Percentiles rank a stretch among this genome's conserved stretches.
Conservation (phyloP, 208 protist genomes). For the Leishmania amazonensis region DNA sequence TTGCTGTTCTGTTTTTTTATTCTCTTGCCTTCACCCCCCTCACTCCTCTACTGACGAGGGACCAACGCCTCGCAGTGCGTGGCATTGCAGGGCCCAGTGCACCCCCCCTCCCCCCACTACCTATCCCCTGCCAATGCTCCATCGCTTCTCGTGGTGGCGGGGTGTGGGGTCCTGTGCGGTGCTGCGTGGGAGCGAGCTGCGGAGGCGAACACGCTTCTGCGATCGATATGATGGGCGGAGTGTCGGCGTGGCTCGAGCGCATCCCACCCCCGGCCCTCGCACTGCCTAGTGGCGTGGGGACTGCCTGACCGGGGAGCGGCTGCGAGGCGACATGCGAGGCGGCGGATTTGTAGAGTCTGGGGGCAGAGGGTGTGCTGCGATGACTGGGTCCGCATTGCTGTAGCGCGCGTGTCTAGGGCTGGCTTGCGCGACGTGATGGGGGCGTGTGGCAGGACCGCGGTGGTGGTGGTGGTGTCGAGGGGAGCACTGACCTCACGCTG, state of each 20-base stretch:
- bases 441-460: neutral
- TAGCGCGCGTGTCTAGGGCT: neutral
- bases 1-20: slow-evolving; percentile 1
- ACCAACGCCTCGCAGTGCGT: neutral
- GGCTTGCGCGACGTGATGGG: neutral
- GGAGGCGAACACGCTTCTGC: neutral
- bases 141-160: neutral
- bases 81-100: neutral
- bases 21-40: neutral
- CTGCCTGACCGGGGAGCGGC: neutral
- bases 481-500: no score
- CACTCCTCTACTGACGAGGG: neutral
- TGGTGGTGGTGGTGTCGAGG: no score
- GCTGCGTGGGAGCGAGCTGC: neutral
- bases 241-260: neutral
- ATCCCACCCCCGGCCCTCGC: neutral
- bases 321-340: neutral
- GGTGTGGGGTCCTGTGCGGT: neutral
- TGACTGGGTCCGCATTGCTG: neutral
- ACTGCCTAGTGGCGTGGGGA: neutral
- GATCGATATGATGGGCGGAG: neutral
- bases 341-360: neutral
- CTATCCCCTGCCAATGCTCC: neutral
- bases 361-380: neutral
- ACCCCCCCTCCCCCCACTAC: no score